These are phyloP conservation scores for Blepharisma japonicum DNA, from an alignment of 73 alveolate species.

Conservation along the genomic window DNA sequence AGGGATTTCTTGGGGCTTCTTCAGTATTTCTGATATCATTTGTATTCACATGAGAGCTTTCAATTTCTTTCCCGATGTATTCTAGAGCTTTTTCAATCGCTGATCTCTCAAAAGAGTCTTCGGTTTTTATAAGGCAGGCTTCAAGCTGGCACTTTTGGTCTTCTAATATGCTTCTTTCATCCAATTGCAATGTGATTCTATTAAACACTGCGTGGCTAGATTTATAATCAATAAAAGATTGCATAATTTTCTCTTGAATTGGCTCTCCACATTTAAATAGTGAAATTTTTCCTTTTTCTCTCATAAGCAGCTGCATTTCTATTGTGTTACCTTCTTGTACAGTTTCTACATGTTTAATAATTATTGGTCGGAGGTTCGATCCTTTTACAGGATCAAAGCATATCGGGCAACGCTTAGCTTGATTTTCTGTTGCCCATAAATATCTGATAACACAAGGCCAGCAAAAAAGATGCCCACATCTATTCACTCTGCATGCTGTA, in stretches of 20 bases:
- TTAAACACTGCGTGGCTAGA: too few relatives aligned
- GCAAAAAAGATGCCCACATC: constrained; percentile 30
- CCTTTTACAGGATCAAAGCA: constrained; percentile 4
- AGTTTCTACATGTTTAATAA: background rate
- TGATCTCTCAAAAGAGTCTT: background rate
- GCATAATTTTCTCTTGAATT: background rate
- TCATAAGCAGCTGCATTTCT: background rate
- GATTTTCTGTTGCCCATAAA: constrained; percentile 2
- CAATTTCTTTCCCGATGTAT: background rate
- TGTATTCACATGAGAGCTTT: background rate
- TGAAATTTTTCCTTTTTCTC: constrained; percentile 16
- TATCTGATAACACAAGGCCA: constrained; percentile 37
- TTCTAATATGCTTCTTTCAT: too few relatives aligned
- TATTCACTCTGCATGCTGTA: background rate
- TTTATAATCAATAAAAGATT: too few relatives aligned
- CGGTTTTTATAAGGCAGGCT: too few relatives aligned
- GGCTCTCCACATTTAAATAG: background rate
- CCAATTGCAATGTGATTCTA: too few relatives aligned
- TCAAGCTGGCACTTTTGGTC: too few relatives aligned
- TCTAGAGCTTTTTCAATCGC: constrained; percentile 16
- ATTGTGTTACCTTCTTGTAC: background rate
- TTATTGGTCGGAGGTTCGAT: constrained; percentile 25
- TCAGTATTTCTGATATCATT: background rate
- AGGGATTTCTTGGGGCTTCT: too few relatives aligned
- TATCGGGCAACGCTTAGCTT: constrained; percentile 7